Percentiles rank a stretch among this genome's conserved stretches.
Conservation (phyloP, 306 rosid species). For the Rosa chinensis region DNA sequence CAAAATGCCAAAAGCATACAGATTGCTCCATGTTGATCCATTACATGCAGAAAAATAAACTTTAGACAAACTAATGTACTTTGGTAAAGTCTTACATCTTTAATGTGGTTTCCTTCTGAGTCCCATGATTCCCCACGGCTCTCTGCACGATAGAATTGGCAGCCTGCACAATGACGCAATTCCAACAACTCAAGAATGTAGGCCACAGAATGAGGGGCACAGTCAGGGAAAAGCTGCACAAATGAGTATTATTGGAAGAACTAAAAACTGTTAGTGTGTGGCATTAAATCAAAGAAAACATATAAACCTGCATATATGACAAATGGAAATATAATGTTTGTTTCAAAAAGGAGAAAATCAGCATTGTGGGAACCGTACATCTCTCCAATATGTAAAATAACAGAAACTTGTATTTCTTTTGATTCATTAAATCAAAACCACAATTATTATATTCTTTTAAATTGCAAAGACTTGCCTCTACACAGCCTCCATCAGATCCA, state of each 20-base stretch:
- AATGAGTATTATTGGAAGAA: conserved; percentile 17
- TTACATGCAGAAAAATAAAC: background rate
- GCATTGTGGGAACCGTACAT: background rate
- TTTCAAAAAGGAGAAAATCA: background rate
- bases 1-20: conserved; percentile 21
- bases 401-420: background rate
- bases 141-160: conserved; percentile 91
- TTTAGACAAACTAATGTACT: conserved; percentile 3
- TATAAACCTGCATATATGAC: background rate
- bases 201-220: conserved; percentile 82
- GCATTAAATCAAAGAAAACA: background rate
- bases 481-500: background rate
- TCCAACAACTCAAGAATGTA: conserved; percentile 75
- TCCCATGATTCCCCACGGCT: conserved; percentile 80
- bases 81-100: conserved; percentile 53
- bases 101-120: conserved; percentile 77
- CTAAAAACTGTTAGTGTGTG: conserved; percentile 8
- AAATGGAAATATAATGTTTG: background rate
- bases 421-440: background rate
- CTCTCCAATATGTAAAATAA: background rate
- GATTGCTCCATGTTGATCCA: conserved; percentile 4
- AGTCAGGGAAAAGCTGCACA: conserved; percentile 91
- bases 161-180: conserved; percentile 85
- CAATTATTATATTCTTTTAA: background rate
- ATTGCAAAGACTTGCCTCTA: background rate